A percentile compares a stretch with the other conserved stretches of the same genome.
Evolutionary conservation across 2,329 filamentous ascomycete species (phyloP).

Genomic region (Aspergillus chevalieri): DNA sequence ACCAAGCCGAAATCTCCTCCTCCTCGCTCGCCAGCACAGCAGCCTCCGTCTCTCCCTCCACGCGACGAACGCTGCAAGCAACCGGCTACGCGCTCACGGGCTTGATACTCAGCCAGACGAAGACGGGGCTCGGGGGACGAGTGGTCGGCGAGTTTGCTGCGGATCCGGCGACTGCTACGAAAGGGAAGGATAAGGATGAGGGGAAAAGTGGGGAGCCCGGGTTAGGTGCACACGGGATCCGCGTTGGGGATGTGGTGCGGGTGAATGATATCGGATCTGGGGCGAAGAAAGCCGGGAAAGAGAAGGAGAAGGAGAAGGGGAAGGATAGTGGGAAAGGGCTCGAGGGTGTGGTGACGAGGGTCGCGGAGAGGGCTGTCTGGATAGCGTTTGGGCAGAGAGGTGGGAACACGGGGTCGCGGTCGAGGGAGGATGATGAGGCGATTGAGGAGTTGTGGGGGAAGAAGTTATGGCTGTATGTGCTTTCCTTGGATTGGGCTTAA

Average conservation of each 20-base stretch:
- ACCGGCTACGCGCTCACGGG: conserved; percentile 37
- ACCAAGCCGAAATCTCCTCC: conserved; percentile 40
- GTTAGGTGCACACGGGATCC: conserved; percentile 42
- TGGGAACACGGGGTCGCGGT: conserved; percentile 20
- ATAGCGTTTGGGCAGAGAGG: conserved; percentile 41
- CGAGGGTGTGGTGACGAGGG: conserved; percentile 43
- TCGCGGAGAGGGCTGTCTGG: conserved; percentile 38
- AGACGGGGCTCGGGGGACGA: conserved; percentile 87
- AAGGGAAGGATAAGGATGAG: conserved; percentile 26
- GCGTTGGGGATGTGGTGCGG: conserved; percentile 44
- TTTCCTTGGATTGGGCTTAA: neutral
- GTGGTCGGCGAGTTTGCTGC: conserved; percentile 72
- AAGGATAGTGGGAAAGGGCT: conserved; percentile 28
- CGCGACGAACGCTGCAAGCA: conserved; percentile 38
- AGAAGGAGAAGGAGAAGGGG: conserved; percentile 30
- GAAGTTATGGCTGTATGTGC: conserved; percentile 58
- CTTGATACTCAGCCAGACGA: conserved; percentile 64
- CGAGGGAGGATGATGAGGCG: conserved; percentile 38
- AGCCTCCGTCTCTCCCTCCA: conserved; percentile 36
- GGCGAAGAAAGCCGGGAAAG: conserved; percentile 21
- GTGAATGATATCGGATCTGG: conserved; percentile 32
- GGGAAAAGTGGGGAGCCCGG: conserved; percentile 33
- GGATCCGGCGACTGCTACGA: conserved; percentile 61
- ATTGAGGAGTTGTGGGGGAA: conserved; percentile 47
- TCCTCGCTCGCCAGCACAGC: conserved; percentile 37